Evolutionary conservation across 495 filamentous ascomycete genomes (phyloP), one percentile per base, ranked within the genome.

Genomic region (Hypoxylon trugodes): DNA sequence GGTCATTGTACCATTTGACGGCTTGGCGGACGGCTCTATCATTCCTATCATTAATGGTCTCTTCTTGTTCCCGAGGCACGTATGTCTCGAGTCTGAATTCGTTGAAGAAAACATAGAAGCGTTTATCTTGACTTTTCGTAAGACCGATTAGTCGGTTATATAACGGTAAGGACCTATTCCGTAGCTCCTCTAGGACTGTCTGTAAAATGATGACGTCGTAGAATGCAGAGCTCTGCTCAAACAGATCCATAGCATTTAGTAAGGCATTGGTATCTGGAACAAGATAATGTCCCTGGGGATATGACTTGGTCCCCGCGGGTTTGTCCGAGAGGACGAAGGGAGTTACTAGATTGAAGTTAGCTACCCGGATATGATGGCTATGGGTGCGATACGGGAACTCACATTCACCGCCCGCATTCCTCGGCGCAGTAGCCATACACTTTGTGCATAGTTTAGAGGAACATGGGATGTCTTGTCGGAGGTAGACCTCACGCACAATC

Each of bases 41-140:
- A 70, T 98, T 98, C 35, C 95, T 85, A 73, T 98, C 95, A 69
- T 98, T 98, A 76, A 98, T 96, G 4, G 87, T 89, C 77, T 98
- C 95, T 18, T 90, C 89, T 18, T 77, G 79, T 21, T 86, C 81
- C 66, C 95, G 82, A 13, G 82, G 75, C 46, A 97, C 84, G 70
- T 97, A 88, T 6, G 95, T 98, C 76, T 98, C 95, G 36, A 90
- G 80, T 35, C 95, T 86, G 70, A 98, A 98, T 56, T 98, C 95
- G 74, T 98, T 98, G 82, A 98, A 98, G 76, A 98, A 98, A 40
- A 98, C 90, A 73, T 97, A 98, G 71, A 96, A 98, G 10, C 93
- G 86, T 77, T 98, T 98, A 30, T 96, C 93, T 68, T 96, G 91
- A 66, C 92, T 96, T 73, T 90, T 96, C 24, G 93, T 96, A 67